phyloP scores from a whole-genome alignment of 73 alveolate genomes.

The Symbiodinium natans region DNA sequence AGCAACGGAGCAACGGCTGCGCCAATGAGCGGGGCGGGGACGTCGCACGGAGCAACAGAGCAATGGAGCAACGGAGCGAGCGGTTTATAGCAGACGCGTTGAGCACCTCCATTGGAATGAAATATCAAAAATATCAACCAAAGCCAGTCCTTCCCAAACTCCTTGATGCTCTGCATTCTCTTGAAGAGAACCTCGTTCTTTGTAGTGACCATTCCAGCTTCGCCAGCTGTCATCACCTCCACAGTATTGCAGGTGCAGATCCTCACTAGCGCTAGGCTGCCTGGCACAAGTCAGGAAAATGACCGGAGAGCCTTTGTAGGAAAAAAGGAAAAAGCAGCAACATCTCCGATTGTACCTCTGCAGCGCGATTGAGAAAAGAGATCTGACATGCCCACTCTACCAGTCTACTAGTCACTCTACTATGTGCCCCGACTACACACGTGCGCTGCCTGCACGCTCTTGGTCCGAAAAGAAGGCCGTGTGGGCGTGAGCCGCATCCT shows the following conservation, averaged over 20 bases:
- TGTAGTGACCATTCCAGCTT: conserved; percentile 7
- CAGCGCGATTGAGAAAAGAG: not conserved
- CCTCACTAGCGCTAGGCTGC: not conserved
- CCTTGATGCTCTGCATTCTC: conserved; percentile 22
- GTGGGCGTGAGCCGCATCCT: conserved; percentile 23
- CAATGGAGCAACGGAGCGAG: no score
- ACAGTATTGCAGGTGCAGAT: not conserved
- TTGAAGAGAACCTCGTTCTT: not conserved
- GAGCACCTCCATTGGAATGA: no score
- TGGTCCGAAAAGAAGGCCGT: not conserved
- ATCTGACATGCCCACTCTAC: not conserved
- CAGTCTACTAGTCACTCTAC: not conserved
- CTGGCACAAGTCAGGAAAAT: not conserved
- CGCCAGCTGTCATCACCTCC: conserved; percentile 24
- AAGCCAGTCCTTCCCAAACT: not conserved
- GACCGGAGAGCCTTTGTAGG: not conserved
- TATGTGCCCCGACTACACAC: not conserved
- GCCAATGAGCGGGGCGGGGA: no score
- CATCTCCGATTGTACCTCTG: conserved; percentile 8
- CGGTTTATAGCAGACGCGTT: no score
- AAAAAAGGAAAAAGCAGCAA: conserved; percentile 2
- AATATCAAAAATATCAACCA: no score
- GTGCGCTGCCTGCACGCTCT: not conserved
- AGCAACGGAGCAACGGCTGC: no score
- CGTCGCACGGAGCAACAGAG: no score